phyloP scores from a whole-genome alignment of 208 protist genomes.

The Wallacemonas rigidus region DNA sequence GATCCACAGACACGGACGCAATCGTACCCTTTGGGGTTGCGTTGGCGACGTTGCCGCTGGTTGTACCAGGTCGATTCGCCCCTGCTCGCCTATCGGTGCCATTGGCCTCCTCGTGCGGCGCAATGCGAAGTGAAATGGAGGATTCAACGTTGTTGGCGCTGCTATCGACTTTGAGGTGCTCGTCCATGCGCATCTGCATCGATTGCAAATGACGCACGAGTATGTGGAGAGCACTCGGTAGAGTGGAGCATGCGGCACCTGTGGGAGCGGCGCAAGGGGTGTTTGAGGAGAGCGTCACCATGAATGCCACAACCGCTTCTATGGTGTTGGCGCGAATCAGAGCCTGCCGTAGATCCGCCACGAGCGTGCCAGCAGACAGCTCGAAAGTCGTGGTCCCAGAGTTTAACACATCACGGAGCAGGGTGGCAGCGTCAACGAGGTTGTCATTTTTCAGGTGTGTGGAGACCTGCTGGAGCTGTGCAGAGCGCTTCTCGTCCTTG shows the following conservation, averaged over 20 bases:
- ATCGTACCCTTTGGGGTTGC: neutral
- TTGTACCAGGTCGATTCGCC: neutral
- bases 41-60: neutral
- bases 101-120: slow-evolving; percentile 5
- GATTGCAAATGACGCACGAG: slow-evolving; percentile 44
- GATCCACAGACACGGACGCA: slow-evolving; percentile 10
- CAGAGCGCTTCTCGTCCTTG: slow-evolving; percentile 39
- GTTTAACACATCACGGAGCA: slow-evolving; percentile 44
- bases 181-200: slow-evolving; percentile 26
- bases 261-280: neutral
- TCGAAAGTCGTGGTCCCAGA: slow-evolving; percentile 68
- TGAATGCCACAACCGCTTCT: slow-evolving; percentile 28
- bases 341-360: slow-evolving; percentile 34
- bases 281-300: slow-evolving; percentile 28
- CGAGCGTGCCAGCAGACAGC: slow-evolving; percentile 53
- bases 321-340: slow-evolving; percentile 30
- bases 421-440: slow-evolving; percentile 37
- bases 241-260: too few relatives aligned
- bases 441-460: slow-evolving; percentile 42
- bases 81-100: neutral
- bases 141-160: neutral
- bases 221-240: slow-evolving; percentile 13
- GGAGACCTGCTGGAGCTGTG: slow-evolving; percentile 40
- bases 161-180: slow-evolving; percentile 4
- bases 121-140: neutral